These are phyloP conservation scores for Austroboletus eburneus DNA, from an alignment of 768 basidiomycete genomes.

Conservation along the genomic window DNA sequence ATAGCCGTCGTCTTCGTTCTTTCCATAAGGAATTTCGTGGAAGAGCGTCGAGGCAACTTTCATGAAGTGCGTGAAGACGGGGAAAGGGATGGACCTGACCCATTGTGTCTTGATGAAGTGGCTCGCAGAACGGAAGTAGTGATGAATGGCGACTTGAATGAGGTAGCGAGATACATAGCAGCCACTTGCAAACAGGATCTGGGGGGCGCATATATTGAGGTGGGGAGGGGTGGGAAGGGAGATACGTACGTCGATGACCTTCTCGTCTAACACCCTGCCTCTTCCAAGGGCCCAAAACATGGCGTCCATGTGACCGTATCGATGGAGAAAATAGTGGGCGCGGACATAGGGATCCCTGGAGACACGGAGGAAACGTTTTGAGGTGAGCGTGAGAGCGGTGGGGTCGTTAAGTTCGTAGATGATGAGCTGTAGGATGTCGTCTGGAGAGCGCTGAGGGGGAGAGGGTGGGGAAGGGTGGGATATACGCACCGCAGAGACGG, in stretches of 20 bases:
- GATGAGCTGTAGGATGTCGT: slow-evolving; percentile 69
- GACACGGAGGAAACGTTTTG: slow-evolving; percentile 56
- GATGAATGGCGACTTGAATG: slow-evolving; percentile 72
- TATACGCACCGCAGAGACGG: slow-evolving; percentile 54
- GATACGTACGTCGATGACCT: slow-evolving; percentile 62
- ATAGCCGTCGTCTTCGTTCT: slow-evolving; percentile 73
- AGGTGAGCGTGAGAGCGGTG: slow-evolving; percentile 50
- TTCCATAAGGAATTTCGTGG: slow-evolving; percentile 63
- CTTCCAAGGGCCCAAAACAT: slow-evolving; percentile 73
- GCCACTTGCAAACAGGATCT: slow-evolving; percentile 74
- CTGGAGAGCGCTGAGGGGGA: slow-evolving; percentile 23
- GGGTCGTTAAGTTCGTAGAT: slow-evolving; percentile 71
- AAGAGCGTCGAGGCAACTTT: slow-evolving; percentile 53
- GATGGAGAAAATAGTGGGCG: slow-evolving; percentile 67
- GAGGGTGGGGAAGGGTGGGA: neutral
- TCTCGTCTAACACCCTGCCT: slow-evolving; percentile 58
- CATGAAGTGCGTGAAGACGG: slow-evolving; percentile 63
- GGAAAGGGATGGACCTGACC: slow-evolving; percentile 61
- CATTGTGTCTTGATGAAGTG: slow-evolving; percentile 75
- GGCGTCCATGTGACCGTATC: slow-evolving; percentile 18
- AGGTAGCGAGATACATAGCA: slow-evolving; percentile 79
- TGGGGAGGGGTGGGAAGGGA: slow-evolving; percentile 16
- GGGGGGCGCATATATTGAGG: slow-evolving; percentile 25
- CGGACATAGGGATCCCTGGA: slow-evolving; percentile 72
- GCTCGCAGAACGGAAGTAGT: slow-evolving; percentile 67